A percentile compares a stretch with the other conserved stretches of the same genome.
phyloP scores from a whole-genome alignment of 2,329 filamentous ascomycete species.

The Mycogone perniciosa region DNA sequence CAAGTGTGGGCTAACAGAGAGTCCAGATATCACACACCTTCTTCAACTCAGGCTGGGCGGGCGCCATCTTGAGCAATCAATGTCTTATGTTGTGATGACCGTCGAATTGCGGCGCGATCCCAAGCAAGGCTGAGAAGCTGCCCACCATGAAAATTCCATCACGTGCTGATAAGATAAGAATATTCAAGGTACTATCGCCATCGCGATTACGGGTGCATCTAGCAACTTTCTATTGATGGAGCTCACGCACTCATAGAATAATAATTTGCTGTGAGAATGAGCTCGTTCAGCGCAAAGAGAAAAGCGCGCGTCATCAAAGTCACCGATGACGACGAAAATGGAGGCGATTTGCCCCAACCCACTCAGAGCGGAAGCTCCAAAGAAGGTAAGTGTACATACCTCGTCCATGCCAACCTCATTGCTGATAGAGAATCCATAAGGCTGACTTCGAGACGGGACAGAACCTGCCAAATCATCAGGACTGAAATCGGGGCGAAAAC shows the following conservation, averaged over 20 bases:
- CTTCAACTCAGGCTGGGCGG: conserved; percentile 97
- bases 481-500: conserved; percentile 43
- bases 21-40: conserved; percentile 55
- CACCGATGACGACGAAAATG: conserved; percentile 61
- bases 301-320: conserved; percentile 74
- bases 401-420: conserved; percentile 18
- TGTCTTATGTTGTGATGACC: conserved; percentile 17
- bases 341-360: conserved; percentile 13
- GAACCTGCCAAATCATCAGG: conserved; percentile 30
- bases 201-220: conserved; percentile 3
- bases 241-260: conserved; percentile 3
- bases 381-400: conserved; percentile 31
- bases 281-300: conserved; percentile 49
- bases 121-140: conserved; percentile 19
- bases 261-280: conserved; percentile 39
- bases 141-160: conserved; percentile 26
- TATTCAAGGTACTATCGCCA: conserved; percentile 3
- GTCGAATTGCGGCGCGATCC: conserved; percentile 24
- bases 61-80: conserved; percentile 68
- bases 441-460: conserved; percentile 25
- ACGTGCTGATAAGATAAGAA: conserved; percentile 46
- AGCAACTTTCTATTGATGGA: neutral
- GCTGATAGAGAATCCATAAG: conserved; percentile 28
- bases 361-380: conserved; percentile 21
- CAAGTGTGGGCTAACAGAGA: neutral